phyloP scores from a whole-genome alignment of 495 filamentous ascomycete species.

The Lophiostoma macrostomum region DNA sequence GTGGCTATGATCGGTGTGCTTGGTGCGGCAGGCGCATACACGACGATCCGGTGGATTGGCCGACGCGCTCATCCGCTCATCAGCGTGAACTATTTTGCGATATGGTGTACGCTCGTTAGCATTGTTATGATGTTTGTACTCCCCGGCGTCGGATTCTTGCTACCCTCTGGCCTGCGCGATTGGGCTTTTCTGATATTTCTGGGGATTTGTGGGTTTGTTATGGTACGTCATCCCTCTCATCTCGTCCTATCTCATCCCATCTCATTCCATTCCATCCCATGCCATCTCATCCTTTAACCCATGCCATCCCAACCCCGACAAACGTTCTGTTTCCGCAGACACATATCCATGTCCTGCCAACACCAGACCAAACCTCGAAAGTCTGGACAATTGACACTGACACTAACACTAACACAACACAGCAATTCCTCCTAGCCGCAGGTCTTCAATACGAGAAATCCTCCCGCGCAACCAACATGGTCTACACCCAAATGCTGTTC shows the following conservation, averaged over 20 bases:
- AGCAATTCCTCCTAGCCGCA: conserved; percentile 79
- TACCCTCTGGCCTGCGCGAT: conserved; percentile 61
- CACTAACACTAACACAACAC: conserved; percentile 2
- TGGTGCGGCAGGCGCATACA: conserved; percentile 73
- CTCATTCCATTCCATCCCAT: too few relatives aligned
- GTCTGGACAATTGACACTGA: neutral
- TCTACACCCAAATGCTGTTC: conserved; percentile 91
- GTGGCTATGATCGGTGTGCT: conserved; percentile 77
- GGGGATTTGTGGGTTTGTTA: conserved; percentile 72
- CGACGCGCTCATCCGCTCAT: conserved; percentile 79
- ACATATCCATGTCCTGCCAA: too few relatives aligned
- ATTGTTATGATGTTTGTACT: conserved; percentile 56
- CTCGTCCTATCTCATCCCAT: neutral
- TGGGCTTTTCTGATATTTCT: conserved; percentile 70
- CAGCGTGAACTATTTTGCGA: conserved; percentile 81
- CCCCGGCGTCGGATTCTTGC: conserved; percentile 53
- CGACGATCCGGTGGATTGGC: conserved; percentile 81
- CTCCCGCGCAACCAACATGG: conserved; percentile 75
- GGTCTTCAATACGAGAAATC: conserved; percentile 66
- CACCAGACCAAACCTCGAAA: too few relatives aligned
- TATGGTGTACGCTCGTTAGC: conserved; percentile 66
- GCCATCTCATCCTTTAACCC: too few relatives aligned
- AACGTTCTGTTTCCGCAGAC: too few relatives aligned
- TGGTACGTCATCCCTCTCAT: conserved; percentile 42
- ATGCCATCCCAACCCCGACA: too few relatives aligned